phyloP scores from a whole-genome alignment of 2,329 filamentous ascomycete genomes.

The Helminthosporium solani region DNA sequence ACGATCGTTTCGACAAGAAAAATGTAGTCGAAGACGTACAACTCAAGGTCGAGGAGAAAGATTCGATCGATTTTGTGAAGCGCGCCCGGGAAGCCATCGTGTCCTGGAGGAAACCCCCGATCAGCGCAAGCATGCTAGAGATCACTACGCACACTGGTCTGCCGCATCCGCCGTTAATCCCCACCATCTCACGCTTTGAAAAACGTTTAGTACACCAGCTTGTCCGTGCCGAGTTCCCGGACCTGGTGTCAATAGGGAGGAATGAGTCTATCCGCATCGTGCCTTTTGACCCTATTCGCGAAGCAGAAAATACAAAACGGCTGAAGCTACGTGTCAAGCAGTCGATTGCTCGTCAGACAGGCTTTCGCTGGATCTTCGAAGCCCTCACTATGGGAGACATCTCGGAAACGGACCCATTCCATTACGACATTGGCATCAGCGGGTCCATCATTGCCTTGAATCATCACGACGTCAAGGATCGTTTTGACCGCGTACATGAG shows the following conservation, averaged over 20 bases:
- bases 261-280: conserved; percentile 48
- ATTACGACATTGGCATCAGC: conserved; percentile 38
- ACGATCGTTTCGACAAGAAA: conserved; percentile 45
- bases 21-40: conserved; percentile 46
- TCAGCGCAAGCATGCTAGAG: conserved; percentile 17
- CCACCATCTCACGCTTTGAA: conserved; percentile 53
- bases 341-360: conserved; percentile 47
- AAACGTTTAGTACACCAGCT: conserved; percentile 66
- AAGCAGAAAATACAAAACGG: conserved; percentile 42
- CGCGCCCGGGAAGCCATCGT: conserved; percentile 49
- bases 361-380: conserved; percentile 54
- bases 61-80: conserved; percentile 54
- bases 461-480: conserved; percentile 35
- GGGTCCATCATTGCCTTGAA: conserved; percentile 41
- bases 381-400: conserved; percentile 45
- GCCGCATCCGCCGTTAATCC: conserved; percentile 12
- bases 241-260: conserved; percentile 46
- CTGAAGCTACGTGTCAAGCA: conserved; percentile 44
- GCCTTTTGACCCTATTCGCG: conserved; percentile 45
- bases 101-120: conserved; percentile 43
- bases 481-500: conserved; percentile 44
- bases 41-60: conserved; percentile 53
- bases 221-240: conserved; percentile 61
- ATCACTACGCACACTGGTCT: conserved; percentile 35
- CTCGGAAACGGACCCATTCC: conserved; percentile 36